Percentiles rank a stretch among this genome's conserved stretches.
Conservation (phyloP, 495 filamentous ascomycete species). For the Lasiosphaeriaceae sp. region DNA sequence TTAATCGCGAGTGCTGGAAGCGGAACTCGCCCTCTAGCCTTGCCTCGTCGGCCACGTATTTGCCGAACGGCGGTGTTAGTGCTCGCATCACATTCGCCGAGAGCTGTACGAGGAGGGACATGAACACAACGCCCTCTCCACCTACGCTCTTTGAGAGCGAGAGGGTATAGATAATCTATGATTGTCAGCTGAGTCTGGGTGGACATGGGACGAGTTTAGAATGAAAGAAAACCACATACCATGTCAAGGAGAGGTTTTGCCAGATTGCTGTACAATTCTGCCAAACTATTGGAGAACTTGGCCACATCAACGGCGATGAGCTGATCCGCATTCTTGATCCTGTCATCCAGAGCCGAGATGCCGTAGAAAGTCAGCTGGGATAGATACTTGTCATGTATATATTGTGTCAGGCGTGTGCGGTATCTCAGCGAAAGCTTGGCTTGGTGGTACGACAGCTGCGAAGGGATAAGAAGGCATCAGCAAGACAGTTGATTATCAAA, state of each 20-base stretch:
- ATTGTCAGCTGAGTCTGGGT: constrained; percentile 19
- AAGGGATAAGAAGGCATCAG: background rate
- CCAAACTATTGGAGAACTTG: constrained; percentile 90
- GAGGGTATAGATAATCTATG: constrained; percentile 78
- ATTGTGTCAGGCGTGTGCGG: constrained; percentile 81
- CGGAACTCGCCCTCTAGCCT: constrained; percentile 93
- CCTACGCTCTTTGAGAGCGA: constrained; percentile 89
- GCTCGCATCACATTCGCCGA: constrained; percentile 92
- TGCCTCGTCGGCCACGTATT: constrained; percentile 96
- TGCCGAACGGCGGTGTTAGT: constrained; percentile 94
- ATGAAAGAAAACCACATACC: constrained; percentile 35
- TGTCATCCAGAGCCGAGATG: constrained; percentile 89
- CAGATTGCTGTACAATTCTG: constrained; percentile 95
- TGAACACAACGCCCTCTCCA: constrained; percentile 89
- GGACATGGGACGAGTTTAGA: no score
- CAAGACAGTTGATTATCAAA: constrained; percentile 3
- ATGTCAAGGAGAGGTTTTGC: constrained; percentile 94
- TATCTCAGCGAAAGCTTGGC: constrained; percentile 91
- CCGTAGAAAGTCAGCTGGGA: constrained; percentile 97
- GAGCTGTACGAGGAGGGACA: constrained; percentile 88
- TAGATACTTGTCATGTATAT: constrained; percentile 91
- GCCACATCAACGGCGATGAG: constrained; percentile 94
- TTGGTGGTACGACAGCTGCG: constrained; percentile 91
- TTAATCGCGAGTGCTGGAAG: constrained; percentile 88
- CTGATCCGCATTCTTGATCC: constrained; percentile 98